Conservation (phyloP, 1,139 yeast genomes). For the Taphrina wiesneri region DNA sequence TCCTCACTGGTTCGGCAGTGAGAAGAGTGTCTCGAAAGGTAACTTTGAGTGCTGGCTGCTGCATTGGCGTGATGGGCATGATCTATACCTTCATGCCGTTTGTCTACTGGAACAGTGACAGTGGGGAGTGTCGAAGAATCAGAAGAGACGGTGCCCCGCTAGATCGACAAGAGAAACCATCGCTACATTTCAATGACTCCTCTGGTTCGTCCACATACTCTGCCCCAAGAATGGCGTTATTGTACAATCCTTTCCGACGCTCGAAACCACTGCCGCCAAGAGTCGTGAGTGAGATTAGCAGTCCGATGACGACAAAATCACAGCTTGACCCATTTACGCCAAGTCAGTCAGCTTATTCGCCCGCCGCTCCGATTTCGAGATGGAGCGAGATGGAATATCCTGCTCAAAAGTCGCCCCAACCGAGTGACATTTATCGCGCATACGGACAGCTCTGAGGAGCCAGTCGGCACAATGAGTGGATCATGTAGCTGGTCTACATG, state of each 20-base stretch:
- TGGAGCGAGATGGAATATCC: slow-evolving; percentile 5
- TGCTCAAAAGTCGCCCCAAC: background rate
- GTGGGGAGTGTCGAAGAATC: slow-evolving; percentile 22
- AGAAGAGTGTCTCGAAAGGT: background rate
- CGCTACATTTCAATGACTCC: background rate
- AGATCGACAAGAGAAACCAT: background rate
- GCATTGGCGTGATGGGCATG: slow-evolving; percentile 16
- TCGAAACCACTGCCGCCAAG: background rate
- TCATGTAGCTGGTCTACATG: slow-evolving; percentile 1
- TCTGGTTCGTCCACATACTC: slow-evolving; percentile 2
- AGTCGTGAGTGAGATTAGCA: background rate
- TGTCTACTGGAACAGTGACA: slow-evolving; percentile 21
- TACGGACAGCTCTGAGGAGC: background rate
- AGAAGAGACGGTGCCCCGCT: background rate
- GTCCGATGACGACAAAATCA: background rate
- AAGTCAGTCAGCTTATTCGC: background rate
- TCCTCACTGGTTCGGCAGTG: background rate
- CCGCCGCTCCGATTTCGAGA: slow-evolving; percentile 3
- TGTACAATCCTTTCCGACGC: background rate
- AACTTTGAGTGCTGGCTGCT: slow-evolving; percentile 8
- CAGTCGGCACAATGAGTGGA: background rate
- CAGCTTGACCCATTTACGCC: background rate
- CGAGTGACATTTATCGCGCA: slow-evolving; percentile 3
- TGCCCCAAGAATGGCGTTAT: background rate
- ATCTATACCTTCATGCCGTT: slow-evolving; percentile 10